Base-by-base conservation (phyloP, 768 basidiomycete genomes). In the Calvatia gigantea region DNA sequence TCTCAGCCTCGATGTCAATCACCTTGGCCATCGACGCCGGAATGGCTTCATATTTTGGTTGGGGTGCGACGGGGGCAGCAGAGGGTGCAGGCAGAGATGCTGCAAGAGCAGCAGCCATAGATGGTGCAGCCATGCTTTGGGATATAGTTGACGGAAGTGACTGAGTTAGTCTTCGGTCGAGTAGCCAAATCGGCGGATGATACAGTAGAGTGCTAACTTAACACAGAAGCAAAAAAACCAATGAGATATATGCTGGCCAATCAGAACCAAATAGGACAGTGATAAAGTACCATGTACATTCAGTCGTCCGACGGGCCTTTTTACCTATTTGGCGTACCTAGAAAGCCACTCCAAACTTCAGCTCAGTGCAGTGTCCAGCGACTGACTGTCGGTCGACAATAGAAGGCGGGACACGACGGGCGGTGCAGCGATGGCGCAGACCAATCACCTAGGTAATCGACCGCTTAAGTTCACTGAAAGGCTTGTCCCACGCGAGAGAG, bases 101-200 rank as follows among this genome's bases (percentile, higher is more conserved):
- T 64, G 94, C 92, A 25, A 96, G 79, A 43, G 93, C 85, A 68
- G 92, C 92, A 47, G 94, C 94, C 91, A 97, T 95, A 39, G 94
- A 94, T 29, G 83, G 80, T 60, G 86, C 83, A 47, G 81, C 81
- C 84, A 87, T 86, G 65, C 67, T 72, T 60, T 53, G 53, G 41
- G 59, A 50, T 47, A 52, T 35, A 54, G 32, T 32, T 32, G 54
- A 35, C 17, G 8, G 49, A 50, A 38, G 29, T 35, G 38, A 31
- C 21, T 31, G 41, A 9, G n/a, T n/a, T n/a, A n/a, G n/a, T n/a
- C n/a, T n/a, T n/a, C n/a, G n/a, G n/a, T n/a, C n/a, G n/a, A n/a
- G n/a, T n/a, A n/a, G n/a, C n/a, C n/a, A n/a, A n/a, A n/a, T n/a
- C n/a, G n/a, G n/a, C n/a, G n/a, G n/a, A n/a, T n/a, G n/a, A n/a